Conservation (phyloP, 768 basidiomycete species). For the Kwoniella heveanensis region DNA sequence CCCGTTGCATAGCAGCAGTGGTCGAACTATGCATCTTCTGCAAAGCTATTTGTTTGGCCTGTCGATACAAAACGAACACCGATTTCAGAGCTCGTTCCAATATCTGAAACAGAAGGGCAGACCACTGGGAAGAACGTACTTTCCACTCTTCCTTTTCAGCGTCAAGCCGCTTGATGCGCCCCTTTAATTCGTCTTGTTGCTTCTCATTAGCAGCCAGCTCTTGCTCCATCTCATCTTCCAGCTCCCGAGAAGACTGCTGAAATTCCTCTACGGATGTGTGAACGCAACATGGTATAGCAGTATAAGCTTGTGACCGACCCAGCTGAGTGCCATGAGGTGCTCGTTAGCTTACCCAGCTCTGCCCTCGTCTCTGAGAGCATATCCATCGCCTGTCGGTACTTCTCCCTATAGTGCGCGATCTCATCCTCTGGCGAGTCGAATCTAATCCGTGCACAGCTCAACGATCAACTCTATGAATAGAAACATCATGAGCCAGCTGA, state of each 20-base stretch:
- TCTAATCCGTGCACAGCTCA: conserved; percentile 17
- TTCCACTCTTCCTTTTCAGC: conserved; percentile 49
- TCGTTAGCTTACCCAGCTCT: conserved; percentile 45
- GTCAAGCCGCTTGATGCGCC: conserved; percentile 47
- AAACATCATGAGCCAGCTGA: neutral
- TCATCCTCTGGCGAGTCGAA: conserved; percentile 49
- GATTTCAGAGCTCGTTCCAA: neutral
- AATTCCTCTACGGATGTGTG: conserved; percentile 47
- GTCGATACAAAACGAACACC: no score
- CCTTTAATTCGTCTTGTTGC: conserved; percentile 43
- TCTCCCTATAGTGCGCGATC: conserved; percentile 43
- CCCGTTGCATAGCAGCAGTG: conserved; percentile 84
- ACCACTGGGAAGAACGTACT: conserved; percentile 19
- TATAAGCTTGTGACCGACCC: conserved; percentile 3
- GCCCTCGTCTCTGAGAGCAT: conserved; percentile 48
- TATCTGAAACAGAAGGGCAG: neutral
- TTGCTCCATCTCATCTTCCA: conserved; percentile 55
- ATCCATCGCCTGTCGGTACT: conserved; percentile 42
- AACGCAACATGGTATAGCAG: no score
- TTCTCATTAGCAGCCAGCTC: conserved; percentile 51
- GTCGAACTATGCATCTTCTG: conserved; percentile 74
- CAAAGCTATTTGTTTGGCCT: conserved; percentile 55
- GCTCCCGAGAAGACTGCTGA: conserved; percentile 52
- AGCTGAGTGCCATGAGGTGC: neutral
- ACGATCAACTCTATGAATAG: neutral